Percentiles rank a stretch among this genome's conserved stretches.
Conservation (phyloP, 495 filamentous ascomycete genomes). For the Symbiotaphrina buchneri region DNA sequence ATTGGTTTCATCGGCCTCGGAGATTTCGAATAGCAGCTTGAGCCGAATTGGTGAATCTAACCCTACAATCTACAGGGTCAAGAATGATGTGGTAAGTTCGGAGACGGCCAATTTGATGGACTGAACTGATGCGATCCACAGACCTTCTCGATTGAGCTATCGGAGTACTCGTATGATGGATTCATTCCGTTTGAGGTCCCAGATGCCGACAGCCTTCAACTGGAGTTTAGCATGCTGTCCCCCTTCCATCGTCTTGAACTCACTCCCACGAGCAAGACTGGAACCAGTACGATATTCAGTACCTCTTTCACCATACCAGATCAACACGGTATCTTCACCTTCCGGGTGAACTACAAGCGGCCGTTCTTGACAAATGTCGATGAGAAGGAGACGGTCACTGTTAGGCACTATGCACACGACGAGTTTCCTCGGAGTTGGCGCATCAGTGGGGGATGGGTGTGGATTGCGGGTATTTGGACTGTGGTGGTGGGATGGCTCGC, state of each 20-base stretch:
- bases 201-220: constrained; percentile 49
- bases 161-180: constrained; percentile 51
- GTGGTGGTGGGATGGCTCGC: constrained; percentile 67
- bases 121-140: constrained; percentile 16
- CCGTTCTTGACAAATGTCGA: constrained; percentile 78
- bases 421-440: constrained; percentile 83
- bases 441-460: constrained; percentile 84
- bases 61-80: constrained; percentile 82
- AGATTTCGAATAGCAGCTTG: constrained; percentile 14
- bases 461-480: constrained; percentile 73
- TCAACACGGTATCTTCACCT: constrained; percentile 12
- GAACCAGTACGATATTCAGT: constrained; percentile 51
- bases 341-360: constrained; percentile 52
- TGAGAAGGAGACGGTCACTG: constrained; percentile 85
- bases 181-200: constrained; percentile 55
- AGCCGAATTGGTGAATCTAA: constrained; percentile 29
- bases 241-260: constrained; percentile 89
- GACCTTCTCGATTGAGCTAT: constrained; percentile 75
- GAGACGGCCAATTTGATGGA: constrained; percentile 3
- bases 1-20: constrained; percentile 30
- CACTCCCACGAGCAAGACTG: constrained; percentile 25
- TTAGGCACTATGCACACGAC: constrained; percentile 89
- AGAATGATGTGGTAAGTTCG: constrained; percentile 82
- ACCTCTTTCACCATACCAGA: constrained; percentile 66
- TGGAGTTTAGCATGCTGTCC: constrained; percentile 96